Base-by-base conservation (phyloP, 1,284 basidiomycete species). In the Trichosporon faecale region DNA sequence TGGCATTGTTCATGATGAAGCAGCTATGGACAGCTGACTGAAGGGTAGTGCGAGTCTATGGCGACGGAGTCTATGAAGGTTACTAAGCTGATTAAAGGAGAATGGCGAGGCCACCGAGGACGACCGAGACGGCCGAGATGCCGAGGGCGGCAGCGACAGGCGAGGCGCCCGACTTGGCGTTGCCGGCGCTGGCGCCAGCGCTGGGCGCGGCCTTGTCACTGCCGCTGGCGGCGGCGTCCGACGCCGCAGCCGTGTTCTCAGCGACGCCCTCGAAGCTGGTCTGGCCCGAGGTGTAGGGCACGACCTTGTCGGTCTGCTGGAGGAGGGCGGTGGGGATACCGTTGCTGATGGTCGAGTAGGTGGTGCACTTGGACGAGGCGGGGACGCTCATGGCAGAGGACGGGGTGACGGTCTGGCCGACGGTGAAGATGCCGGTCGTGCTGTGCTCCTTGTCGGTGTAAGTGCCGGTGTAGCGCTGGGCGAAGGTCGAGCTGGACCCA, bases 401-500 rank as follows among this genome's bases (percentile, higher is more conserved):
- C 49, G 83, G 83, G 44, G 83, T 84, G 35, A 81, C 78, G 61
- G 80, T 82, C 66, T 82, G 69, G 55, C 82, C 82, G 68, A 84
- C 76, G 65, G 83, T 84, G 73, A 73, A 82, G 64, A 69, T 68
- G 18, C 72, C 76, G 67, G 83, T 76, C 64, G 82, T 84, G 73
- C 73, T 82, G 57, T 70, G 69, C 14, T 71, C 76, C 46, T 72
- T 70, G 60, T 73, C 72, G 33, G 80, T 79, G 74, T 78, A 81
- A 46, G 82, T 79, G 69, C 82, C 82, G 44, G 83, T 84, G 82
- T 83, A 84, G 74, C 83, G 78, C 77, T 84, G 83, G 66, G 79
- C 79, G 70, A 84, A 84, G 65, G 83, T 84, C 18, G 82, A 83
- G 65, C 78, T 82, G 11, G 75, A 76, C 44, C 82, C 83, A 73